These are phyloP conservation scores for Aquilaria sinensis DNA, from an alignment of 345 rosid species.

Conservation along the genomic window DNA sequence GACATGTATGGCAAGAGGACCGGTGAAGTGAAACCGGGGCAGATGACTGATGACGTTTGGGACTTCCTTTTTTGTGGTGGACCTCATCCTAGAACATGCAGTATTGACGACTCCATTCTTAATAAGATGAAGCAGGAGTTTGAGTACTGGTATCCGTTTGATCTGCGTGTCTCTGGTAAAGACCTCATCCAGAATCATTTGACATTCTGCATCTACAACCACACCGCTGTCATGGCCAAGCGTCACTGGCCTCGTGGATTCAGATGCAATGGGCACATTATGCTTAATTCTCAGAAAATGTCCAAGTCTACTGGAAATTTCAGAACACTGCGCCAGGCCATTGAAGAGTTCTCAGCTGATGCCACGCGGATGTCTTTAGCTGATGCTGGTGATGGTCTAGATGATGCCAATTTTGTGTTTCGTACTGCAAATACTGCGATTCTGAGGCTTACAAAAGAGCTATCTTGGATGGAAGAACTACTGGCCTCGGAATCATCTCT, in stretches of 20 bases:
- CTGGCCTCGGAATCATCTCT: slow-evolving; percentile 59
- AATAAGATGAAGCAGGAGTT: slow-evolving; percentile 90
- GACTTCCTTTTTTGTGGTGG: slow-evolving; percentile 78
- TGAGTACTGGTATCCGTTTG: slow-evolving; percentile 96
- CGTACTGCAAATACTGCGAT: slow-evolving; percentile 93
- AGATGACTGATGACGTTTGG: slow-evolving; percentile 93
- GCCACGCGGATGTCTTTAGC: slow-evolving; percentile 85
- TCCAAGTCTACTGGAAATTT: slow-evolving; percentile 97
- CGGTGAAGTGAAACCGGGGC: slow-evolving; percentile 47
- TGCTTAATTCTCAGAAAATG: slow-evolving; percentile 96
- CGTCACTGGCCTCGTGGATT: slow-evolving; percentile 92
- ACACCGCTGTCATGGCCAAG: slow-evolving; percentile 69
- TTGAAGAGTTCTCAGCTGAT: slow-evolving; percentile 84
- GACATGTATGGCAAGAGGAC: slow-evolving; percentile 68
- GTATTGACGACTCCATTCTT: slow-evolving; percentile 49
- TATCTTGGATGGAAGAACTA: slow-evolving; percentile 90
- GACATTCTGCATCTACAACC: slow-evolving; percentile 82
- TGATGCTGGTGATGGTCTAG: slow-evolving; percentile 96
- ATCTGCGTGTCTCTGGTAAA: slow-evolving; percentile 94
- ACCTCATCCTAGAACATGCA: slow-evolving; percentile 53
- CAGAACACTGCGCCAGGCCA: slow-evolving; percentile 77
- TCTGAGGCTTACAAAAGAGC: slow-evolving; percentile 77
- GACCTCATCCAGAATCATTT: slow-evolving; percentile 96
- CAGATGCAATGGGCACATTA: slow-evolving; percentile 91
- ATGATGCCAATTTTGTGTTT: slow-evolving; percentile 94